Conservation (phyloP, 1,284 basidiomycete genomes). For the Ustilago bromivora region DNA sequence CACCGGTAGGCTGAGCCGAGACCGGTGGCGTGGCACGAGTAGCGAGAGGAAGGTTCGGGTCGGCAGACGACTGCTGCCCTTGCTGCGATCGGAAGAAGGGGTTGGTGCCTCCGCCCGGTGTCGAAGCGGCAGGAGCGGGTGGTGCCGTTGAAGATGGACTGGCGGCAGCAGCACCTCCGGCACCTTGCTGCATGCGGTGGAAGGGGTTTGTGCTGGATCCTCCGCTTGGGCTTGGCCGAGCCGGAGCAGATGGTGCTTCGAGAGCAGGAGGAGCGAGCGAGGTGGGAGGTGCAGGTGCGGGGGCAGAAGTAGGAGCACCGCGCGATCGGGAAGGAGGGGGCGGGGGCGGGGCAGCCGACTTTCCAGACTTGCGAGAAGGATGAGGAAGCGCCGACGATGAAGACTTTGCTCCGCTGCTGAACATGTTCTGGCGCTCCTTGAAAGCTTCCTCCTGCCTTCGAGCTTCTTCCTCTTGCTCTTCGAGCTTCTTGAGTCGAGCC, state of each 20-base stretch:
- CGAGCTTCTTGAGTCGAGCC: constrained; percentile 58
- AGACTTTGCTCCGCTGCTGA: constrained; percentile 39
- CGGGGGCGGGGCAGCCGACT: constrained; percentile 43
- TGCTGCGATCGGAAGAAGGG: constrained; percentile 62
- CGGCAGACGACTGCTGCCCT: constrained; percentile 15
- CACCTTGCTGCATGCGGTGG: constrained; percentile 60
- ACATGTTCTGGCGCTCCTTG: constrained; percentile 60
- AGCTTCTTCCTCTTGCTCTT: constrained; percentile 65
- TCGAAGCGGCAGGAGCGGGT: constrained; percentile 29
- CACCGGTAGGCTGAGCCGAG: constrained; percentile 48
- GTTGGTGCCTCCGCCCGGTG: constrained; percentile 53
- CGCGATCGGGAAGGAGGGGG: constrained; percentile 47
- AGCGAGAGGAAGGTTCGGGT: constrained; percentile 43
- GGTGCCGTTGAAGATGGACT: constrained; percentile 26
- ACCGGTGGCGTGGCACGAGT: constrained; percentile 48
- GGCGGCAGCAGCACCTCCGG: constrained; percentile 26
- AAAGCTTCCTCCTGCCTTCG: constrained; percentile 60
- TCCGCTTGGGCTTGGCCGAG: constrained; percentile 35
- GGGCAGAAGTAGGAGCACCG: constrained; percentile 44
- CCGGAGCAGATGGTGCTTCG: constrained; percentile 27
- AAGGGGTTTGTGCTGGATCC: constrained; percentile 61
- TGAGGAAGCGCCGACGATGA: constrained; percentile 54
- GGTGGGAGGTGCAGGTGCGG: constrained; percentile 49
- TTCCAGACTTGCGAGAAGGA: constrained; percentile 49
- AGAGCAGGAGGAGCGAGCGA: constrained; percentile 27